A percentile compares a stretch with the other conserved stretches of the same genome.
These are phyloP conservation scores for Acanthamoeba sp. DNA, from an alignment of 208 protist species.

Conservation along the genomic window DNA sequence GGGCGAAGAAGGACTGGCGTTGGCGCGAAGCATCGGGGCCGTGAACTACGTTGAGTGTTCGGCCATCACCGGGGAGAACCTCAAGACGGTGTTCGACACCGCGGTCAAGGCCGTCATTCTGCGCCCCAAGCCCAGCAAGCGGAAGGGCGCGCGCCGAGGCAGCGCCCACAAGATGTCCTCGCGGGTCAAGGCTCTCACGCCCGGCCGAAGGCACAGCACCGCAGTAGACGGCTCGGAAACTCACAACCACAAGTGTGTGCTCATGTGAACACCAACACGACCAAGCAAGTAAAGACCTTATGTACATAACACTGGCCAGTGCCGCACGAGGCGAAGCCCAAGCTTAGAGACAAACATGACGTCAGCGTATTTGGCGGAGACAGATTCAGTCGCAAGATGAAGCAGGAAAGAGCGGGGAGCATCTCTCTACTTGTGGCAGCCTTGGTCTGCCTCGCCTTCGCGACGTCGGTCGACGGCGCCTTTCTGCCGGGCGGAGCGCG, in stretches of 20 bases:
- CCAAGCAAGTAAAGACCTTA: too few species aligned
- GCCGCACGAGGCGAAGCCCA: too few species aligned
- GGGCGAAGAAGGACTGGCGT: conserved; percentile 43
- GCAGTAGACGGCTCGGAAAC: neutral
- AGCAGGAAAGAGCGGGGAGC: neutral
- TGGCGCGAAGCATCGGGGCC: conserved; percentile 75
- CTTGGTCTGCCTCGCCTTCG: neutral
- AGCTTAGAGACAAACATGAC: too few species aligned
- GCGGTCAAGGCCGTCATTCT: conserved; percentile 80
- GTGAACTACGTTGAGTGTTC: conserved; percentile 84
- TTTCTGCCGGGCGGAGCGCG: neutral
- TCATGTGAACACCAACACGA: conserved; percentile 18
- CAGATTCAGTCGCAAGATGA: too few species aligned
- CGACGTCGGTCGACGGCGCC: neutral
- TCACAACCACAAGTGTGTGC: conserved; percentile 23
- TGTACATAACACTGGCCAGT: neutral
- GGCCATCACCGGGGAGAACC: conserved; percentile 79
- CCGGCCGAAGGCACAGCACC: neutral
- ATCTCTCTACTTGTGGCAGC: neutral
- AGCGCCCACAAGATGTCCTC: neutral
- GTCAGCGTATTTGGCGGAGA: too few species aligned
- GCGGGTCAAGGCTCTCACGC: neutral
- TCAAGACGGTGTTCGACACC: conserved; percentile 83
- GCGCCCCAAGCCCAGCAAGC: neutral
- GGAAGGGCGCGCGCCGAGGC: too few species aligned